These are phyloP conservation scores for Lactuca saligna DNA, from an alignment of 129 eudicot species.

Conservation along the genomic window DNA sequence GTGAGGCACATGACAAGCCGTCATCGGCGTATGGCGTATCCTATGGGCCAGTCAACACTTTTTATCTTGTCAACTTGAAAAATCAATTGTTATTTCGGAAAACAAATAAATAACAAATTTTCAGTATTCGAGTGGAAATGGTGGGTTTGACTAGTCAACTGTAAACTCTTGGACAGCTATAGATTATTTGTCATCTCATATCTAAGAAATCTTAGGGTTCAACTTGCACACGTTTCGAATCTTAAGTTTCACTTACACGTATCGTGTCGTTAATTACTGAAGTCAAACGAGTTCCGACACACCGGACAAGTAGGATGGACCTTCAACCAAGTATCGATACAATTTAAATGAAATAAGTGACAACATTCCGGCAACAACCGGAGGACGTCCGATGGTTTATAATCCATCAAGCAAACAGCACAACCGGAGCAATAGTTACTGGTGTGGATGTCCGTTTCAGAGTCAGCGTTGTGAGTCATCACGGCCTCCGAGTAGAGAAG, in stretches of 20 bases:
- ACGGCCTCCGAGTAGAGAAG: conserved; percentile 23
- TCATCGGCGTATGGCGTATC: too few species aligned
- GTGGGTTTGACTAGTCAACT: too few species aligned
- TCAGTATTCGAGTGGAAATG: too few species aligned
- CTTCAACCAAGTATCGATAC: conserved; percentile 49
- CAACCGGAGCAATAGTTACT: conserved; percentile 16
- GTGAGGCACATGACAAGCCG: too few species aligned
- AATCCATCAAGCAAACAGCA: conserved; percentile 46
- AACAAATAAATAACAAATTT: too few species aligned
- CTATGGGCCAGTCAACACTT: not conserved
- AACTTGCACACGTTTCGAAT: not conserved
- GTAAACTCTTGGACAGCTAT: too few species aligned
- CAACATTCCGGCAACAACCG: conserved; percentile 48
- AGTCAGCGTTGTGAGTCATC: not conserved
- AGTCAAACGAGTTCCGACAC: conserved; percentile 43
- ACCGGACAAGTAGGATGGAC: conserved; percentile 48
- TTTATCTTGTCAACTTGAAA: not conserved
- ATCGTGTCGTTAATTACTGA: not conserved
- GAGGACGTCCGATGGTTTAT: conserved; percentile 34
- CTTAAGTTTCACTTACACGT: not conserved
- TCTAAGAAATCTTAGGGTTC: not conserved
- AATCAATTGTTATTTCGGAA: too few species aligned
- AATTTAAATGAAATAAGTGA: conserved; percentile 41
- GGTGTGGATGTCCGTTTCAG: not conserved
- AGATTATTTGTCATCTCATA: too few species aligned